These are phyloP conservation scores for Cyclotella kingstonii DNA, from an alignment of 108 stramenopile species.

Conservation along the genomic window DNA sequence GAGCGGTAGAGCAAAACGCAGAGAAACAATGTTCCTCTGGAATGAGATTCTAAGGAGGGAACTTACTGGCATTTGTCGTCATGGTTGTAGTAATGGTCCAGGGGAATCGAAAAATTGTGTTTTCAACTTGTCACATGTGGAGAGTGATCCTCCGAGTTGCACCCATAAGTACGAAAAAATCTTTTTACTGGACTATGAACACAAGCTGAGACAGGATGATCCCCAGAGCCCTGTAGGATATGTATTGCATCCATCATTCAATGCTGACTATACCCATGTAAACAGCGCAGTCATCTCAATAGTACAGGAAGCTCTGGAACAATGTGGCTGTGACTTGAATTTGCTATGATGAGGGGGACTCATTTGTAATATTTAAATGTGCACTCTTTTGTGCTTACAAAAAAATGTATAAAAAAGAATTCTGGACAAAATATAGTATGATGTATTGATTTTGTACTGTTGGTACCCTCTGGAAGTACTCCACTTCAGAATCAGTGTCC, in stretches of 20 bases:
- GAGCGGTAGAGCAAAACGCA: constrained; percentile 40
- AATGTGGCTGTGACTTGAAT: constrained; percentile 33
- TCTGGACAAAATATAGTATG: no score
- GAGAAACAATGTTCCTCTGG: constrained; percentile 48
- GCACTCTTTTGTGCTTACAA: no score
- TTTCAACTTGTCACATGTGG: no score
- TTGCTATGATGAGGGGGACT: constrained; percentile 3
- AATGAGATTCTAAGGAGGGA: constrained; percentile 45
- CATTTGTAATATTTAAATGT: no score
- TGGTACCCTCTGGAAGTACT: no score
- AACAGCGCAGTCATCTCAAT: constrained; percentile 50
- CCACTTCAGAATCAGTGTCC: no score
- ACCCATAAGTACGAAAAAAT: constrained; percentile 10
- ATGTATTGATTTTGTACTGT: no score
- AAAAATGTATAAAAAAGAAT: no score
- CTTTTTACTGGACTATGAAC: constrained; percentile 47
- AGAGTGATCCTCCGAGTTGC: neutral
- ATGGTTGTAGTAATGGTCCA: no score
- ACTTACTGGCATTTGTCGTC: no score
- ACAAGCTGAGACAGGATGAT: constrained; percentile 20
- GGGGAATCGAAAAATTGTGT: no score
- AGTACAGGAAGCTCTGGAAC: constrained; percentile 31
- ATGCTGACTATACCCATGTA: constrained; percentile 66
- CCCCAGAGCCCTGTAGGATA: constrained; percentile 37
- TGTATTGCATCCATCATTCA: constrained; percentile 43